Evolutionary conservation across 495 filamentous ascomycete genomes (phyloP), one percentile per base, ranked within the genome.

Genomic region (Hyaloscypha variabilis): DNA sequence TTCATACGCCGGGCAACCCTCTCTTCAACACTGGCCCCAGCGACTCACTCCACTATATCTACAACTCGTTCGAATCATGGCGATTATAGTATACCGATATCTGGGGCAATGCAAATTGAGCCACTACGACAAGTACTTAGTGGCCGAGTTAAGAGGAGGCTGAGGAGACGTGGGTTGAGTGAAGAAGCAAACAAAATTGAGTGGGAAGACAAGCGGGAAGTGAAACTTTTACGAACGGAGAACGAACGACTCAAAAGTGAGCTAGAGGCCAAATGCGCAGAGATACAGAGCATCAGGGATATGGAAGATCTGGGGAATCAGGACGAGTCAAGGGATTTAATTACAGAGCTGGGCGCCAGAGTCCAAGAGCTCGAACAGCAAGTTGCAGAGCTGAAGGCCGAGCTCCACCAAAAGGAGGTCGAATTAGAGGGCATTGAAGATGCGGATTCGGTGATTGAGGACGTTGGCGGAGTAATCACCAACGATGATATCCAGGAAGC

Each of bases 141-240:
- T 65, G 78, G 79, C 26, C 83, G 90, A 11, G 82, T 84, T 19
- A 85, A 88, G 72, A 85, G 90, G 24, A 84, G 90, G 52, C 82
- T 92, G 28, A 81, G 86, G 13, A 84, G 90, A 26, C 85, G 86
- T 64, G 87, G 89, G 24, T 74, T 94, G 28, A 90, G 88, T 69
- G 85, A 91, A 72, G 90, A 92, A 73, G 83, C 90, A 67, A 91
- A 90, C 73, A 76, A 75, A 26, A 85, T 91, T 55, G 75, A 83
- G 54, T 77, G 77, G 0, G 85, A 88, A 67, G 82, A 84, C 69
- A 79, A 78, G 49, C 74, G 76, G 2, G 70, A 74, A 5, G 72
- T 73, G 52, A 34, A 34, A 34, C 30, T 34, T 34, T 34, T 34
- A 34, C 30, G 30, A 34, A 71, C 69, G 6, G 79, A 83, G 66